These are phyloP conservation scores for Xylariales sp. DNA, from an alignment of 2,329 filamentous ascomycete genomes.

Conservation along the genomic window DNA sequence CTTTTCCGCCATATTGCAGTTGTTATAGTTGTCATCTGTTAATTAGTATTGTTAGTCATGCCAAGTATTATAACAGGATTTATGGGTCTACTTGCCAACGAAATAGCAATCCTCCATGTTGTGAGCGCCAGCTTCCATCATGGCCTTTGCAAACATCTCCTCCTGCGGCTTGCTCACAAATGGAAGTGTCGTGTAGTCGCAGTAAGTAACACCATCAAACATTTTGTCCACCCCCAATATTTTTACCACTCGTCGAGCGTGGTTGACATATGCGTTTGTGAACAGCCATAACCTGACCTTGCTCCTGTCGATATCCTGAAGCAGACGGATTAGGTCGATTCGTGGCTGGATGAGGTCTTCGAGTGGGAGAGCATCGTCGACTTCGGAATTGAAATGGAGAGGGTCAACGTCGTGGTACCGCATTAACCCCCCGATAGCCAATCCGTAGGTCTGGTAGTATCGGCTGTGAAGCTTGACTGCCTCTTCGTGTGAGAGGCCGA, in stretches of 20 bases:
- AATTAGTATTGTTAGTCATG: not conserved
- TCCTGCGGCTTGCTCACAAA: conserved; percentile 35
- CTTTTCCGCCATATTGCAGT: conserved; percentile 31
- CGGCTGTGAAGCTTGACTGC: conserved; percentile 27
- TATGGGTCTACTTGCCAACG: conserved; percentile 23
- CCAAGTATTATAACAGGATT: not conserved
- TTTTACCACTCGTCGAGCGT: conserved; percentile 31
- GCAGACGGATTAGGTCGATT: conserved; percentile 23
- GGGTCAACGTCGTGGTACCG: conserved; percentile 33
- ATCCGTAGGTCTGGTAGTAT: conserved; percentile 33
- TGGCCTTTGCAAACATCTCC: conserved; percentile 34
- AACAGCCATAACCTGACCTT: conserved; percentile 33
- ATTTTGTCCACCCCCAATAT: conserved; percentile 29
- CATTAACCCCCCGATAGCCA: conserved; percentile 30
- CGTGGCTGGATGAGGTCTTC: conserved; percentile 27
- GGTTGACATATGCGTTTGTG: conserved; percentile 36
- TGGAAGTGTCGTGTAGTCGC: conserved; percentile 34
- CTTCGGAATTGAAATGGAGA: conserved; percentile 34
- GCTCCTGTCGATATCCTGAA: conserved; percentile 29
- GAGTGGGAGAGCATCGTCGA: conserved; percentile 32
- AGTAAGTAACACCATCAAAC: conserved; percentile 35
- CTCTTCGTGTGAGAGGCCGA: conserved; percentile 26
- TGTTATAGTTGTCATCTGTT: conserved; percentile 33
- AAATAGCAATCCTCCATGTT: conserved; percentile 35
- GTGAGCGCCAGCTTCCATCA: conserved; percentile 34